Percentiles rank a stretch among this genome's conserved stretches.
Conservation (phyloP, 805 yeast species). For the Lipomyces anomalus region DNA sequence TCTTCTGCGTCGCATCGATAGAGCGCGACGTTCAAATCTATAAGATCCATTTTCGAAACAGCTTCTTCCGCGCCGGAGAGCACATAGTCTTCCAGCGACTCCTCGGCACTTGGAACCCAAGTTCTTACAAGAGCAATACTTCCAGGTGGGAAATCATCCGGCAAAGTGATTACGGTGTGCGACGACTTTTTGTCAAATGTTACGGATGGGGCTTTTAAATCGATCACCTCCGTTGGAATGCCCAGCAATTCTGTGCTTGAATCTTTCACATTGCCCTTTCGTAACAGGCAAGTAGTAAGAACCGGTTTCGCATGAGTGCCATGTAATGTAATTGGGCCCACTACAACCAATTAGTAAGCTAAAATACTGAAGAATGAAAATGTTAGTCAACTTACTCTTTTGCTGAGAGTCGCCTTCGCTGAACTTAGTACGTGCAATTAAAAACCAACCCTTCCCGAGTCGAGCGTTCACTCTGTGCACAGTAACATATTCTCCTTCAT, state of each 20-base stretch:
- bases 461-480: conserved; percentile 79
- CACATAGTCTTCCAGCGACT: conserved; percentile 57
- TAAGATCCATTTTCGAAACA: conserved; percentile 51
- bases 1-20: conserved; percentile 85
- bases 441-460: conserved; percentile 82
- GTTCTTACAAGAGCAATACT: conserved; percentile 82
- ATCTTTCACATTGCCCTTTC: conserved; percentile 44
- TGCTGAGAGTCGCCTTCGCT: conserved; percentile 34
- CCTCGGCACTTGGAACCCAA: conserved; percentile 58
- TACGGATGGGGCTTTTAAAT: conserved; percentile 47
- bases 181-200: conserved; percentile 39
- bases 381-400: conserved; percentile 10
- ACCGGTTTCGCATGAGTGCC: conserved; percentile 40
- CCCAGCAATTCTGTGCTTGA: conserved; percentile 47
- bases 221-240: conserved; percentile 58
- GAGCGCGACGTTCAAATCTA: conserved; percentile 68
- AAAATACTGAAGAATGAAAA: background rate
- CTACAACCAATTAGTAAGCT: conserved; percentile 4
- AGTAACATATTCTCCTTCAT: conserved; percentile 86
- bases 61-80: conserved; percentile 68
- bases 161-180: conserved; percentile 52
- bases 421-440: conserved; percentile 84
- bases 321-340: conserved; percentile 31
- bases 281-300: conserved; percentile 53
- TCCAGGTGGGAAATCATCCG: conserved; percentile 75